Conservation (phyloP, 2,329 filamentous ascomycete species). For the Dactylellina leptospora region DNA sequence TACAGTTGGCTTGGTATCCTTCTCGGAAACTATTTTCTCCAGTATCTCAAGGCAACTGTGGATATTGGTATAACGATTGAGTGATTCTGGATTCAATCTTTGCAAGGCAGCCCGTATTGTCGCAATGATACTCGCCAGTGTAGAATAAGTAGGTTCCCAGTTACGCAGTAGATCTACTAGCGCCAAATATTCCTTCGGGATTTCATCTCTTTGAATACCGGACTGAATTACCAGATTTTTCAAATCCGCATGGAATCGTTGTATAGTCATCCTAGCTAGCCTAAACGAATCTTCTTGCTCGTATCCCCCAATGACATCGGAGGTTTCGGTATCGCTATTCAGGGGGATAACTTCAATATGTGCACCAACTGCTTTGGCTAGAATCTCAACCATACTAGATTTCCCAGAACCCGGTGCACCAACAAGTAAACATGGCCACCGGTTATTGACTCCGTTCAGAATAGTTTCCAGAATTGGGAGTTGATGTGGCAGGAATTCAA, state of each 20-base stretch:
- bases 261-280: slow-evolving; percentile 71
- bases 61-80: neutral
- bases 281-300: slow-evolving; percentile 89
- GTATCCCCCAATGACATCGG: slow-evolving; percentile 96
- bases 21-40: slow-evolving; percentile 4
- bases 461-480: slow-evolving; percentile 83
- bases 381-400: slow-evolving; percentile 77
- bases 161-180: slow-evolving; percentile 19
- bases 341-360: slow-evolving; percentile 82
- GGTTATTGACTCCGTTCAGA: slow-evolving; percentile 84
- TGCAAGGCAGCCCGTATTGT: neutral
- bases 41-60: slow-evolving; percentile 16
- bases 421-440: slow-evolving; percentile 87
- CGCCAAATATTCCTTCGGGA: neutral
- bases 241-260: slow-evolving; percentile 62
- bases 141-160: slow-evolving; percentile 33
- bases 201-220: neutral
- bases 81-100: neutral
- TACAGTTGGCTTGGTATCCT: slow-evolving; percentile 61
- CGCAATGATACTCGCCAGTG: neutral
- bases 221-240: slow-evolving; percentile 25
- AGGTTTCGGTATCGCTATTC: slow-evolving; percentile 94
- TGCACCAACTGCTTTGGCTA: slow-evolving; percentile 81
- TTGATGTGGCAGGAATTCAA: slow-evolving; percentile 60
- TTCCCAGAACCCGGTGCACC: slow-evolving; percentile 88